phyloP scores from a whole-genome alignment of 169 alveolate genomes.

The Plasmodium vivax region DNA sequence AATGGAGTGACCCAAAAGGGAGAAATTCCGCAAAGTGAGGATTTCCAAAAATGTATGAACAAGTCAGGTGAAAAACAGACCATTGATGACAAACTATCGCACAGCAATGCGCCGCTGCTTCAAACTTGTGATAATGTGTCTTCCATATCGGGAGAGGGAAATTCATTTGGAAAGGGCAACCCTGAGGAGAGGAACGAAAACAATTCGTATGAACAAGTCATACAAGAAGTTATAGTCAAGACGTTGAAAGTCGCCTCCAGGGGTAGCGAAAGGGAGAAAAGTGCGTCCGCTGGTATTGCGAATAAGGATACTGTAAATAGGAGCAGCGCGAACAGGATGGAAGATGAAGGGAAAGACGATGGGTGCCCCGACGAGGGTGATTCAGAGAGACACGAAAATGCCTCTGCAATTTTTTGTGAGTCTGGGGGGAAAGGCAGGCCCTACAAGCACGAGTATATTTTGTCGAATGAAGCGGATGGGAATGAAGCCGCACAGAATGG shows the following conservation, averaged over 20 bases:
- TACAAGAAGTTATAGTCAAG: constrained; percentile 15
- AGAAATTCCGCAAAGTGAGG: not conserved
- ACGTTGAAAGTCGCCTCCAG: constrained; percentile 21
- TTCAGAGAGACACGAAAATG: not conserved
- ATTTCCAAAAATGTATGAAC: not conserved
- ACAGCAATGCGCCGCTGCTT: not conserved
- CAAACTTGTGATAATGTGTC: not conserved
- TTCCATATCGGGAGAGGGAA: not conserved
- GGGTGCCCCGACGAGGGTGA: not conserved
- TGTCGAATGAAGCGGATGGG: not conserved
- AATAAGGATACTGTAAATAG: not conserved
- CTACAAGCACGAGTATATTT: not conserved
- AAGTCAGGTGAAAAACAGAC: not conserved
- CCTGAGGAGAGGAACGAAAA: not conserved
- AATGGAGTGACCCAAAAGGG: not conserved
- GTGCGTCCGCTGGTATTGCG: not conserved
- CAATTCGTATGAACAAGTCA: constrained; percentile 12
- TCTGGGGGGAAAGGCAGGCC: not conserved
- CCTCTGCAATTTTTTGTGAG: not conserved
- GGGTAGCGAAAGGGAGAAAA: not conserved
- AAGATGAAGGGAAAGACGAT: not conserved
- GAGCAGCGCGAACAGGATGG: not conserved
- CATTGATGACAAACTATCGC: not conserved
- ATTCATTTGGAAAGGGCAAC: not conserved
- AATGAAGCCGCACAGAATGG: not conserved